phyloP scores from a whole-genome alignment of 352 stramenopile species.

The Pseudoperonospora humuli region DNA sequence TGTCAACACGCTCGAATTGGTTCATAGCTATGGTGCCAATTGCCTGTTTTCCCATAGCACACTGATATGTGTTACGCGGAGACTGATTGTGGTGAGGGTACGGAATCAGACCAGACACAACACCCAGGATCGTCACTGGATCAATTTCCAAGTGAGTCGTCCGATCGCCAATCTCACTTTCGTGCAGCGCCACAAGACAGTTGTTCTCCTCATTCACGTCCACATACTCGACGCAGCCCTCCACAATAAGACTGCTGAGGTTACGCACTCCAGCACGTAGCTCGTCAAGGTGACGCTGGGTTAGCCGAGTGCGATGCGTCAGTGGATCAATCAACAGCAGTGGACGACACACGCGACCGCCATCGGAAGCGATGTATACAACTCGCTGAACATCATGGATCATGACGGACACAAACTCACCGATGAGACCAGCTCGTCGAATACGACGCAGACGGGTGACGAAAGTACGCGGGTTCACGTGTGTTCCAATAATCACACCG shows the following conservation, averaged over 20 bases:
- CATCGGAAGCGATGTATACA: slow-evolving; percentile 98
- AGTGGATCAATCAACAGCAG: slow-evolving; percentile 91
- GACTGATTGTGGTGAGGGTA: slow-evolving; percentile 99
- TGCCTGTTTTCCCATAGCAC: slow-evolving; percentile 99
- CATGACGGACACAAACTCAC: slow-evolving; percentile 99
- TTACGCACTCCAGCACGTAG: slow-evolving; percentile 68
- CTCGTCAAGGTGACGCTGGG: slow-evolving; percentile 92
- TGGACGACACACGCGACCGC: slow-evolving; percentile 95
- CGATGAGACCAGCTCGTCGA: slow-evolving; percentile 77
- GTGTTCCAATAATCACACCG: slow-evolving; percentile 96
- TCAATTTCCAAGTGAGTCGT: slow-evolving; percentile 99
- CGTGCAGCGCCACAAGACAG: slow-evolving; percentile 95
- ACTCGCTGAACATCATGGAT: slow-evolving; percentile 95
- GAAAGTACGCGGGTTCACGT: slow-evolving; percentile 88
- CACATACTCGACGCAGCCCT: slow-evolving; percentile 99
- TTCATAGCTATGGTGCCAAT: slow-evolving; percentile 99
- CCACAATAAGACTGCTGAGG: slow-evolving; percentile 81
- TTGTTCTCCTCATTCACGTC: slow-evolving; percentile 99
- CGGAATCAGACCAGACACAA: slow-evolving; percentile 97
- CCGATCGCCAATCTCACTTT: slow-evolving; percentile 85
- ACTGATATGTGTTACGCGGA: slow-evolving; percentile 99
- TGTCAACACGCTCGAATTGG: slow-evolving; percentile 99
- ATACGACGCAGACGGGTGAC: slow-evolving; percentile 82
- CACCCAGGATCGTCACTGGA: slow-evolving; percentile 97
- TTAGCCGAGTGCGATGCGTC: slow-evolving; percentile 89